Conservation (phyloP, 345 rosid species). For the Eucalyptus caleyi region DNA sequence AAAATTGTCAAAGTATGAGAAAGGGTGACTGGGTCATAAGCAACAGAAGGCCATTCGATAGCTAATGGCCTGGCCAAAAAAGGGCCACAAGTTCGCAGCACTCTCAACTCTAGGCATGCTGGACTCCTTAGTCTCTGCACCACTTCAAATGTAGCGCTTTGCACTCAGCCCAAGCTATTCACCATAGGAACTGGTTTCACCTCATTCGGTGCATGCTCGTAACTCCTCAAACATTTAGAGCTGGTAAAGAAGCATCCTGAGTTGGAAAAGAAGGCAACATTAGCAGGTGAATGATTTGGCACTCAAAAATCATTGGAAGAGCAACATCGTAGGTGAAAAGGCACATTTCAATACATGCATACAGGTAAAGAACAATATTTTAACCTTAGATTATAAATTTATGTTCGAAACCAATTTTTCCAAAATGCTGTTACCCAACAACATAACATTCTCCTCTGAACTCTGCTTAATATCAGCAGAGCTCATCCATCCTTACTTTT, state of each 20-base stretch:
- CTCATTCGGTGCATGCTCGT: constrained; percentile 48
- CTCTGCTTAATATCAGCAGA: neutral
- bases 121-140: neutral
- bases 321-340: neutral
- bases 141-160: too few species aligned
- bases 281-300: neutral
- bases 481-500: neutral
- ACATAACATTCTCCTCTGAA: neutral
- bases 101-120: constrained; percentile 93
- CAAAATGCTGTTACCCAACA: neutral
- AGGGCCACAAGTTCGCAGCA: constrained; percentile 4
- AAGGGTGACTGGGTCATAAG: too few species aligned
- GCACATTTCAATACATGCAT: neutral
- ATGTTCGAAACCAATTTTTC: neutral
- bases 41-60: too few species aligned
- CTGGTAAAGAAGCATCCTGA: constrained; percentile 82
- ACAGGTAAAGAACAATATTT: neutral
- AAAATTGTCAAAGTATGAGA: too few species aligned
- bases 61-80: too few species aligned
- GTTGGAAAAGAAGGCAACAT: neutral
- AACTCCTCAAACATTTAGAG: constrained; percentile 89
- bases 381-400: neutral
- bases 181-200: too few species aligned
- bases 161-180: too few species aligned
- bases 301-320: neutral